Base-by-base conservation (phyloP, 129 eudicot genomes). In the Artemisia tridentata region DNA sequence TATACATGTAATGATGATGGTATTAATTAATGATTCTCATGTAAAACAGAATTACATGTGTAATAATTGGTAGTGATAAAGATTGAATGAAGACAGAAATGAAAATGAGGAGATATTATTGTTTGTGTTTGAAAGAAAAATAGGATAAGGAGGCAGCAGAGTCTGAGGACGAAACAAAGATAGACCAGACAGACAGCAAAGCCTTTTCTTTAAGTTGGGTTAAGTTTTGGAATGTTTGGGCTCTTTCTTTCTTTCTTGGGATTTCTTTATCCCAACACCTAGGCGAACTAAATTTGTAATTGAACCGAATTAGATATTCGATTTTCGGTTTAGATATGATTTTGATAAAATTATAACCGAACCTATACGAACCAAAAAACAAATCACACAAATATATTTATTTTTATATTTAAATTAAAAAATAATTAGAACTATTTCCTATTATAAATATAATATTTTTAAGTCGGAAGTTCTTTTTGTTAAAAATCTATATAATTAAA, bases 101-200 rank as follows among this genome's bases (percentile, higher is more conserved):
- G 80, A 68, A 60, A 63, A 65, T 21, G 64, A 59, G 64, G 51
- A 65, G 79, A 65, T 70, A 65, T n/a, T n/a, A n/a, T 65, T 41
- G 7, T 54, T 63, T 54, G 55, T 15, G 56, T 64, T 65, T 54
- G 57, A 57, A 34, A 1, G 7, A 38, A 7, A 34, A 34, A 34
- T 38, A 38, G 79, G 73, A 75, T 75, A 75, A 67, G 79, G 73
- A 15, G 67, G 47, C 43, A 34, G 23, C 13, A 69, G 74, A 69
- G 34, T 61, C 69, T 75, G 79, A 45, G 74, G 79, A 75, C 73
- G 45, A 38, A 38, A 38, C 29, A 74, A 25, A 53, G 41, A 56
- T 21, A 11, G 79, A 75, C 79, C 56, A 11, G 58, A 38, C 66
- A 75, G n/a, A n/a, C n/a, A n/a, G 21, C 56, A 51, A 16, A 51